Percentiles rank a stretch among this genome's conserved stretches.
These are phyloP conservation scores for Dorcoceras hygrometricum DNA, from an alignment of 257 asterid genomes.

Conservation along the genomic window DNA sequence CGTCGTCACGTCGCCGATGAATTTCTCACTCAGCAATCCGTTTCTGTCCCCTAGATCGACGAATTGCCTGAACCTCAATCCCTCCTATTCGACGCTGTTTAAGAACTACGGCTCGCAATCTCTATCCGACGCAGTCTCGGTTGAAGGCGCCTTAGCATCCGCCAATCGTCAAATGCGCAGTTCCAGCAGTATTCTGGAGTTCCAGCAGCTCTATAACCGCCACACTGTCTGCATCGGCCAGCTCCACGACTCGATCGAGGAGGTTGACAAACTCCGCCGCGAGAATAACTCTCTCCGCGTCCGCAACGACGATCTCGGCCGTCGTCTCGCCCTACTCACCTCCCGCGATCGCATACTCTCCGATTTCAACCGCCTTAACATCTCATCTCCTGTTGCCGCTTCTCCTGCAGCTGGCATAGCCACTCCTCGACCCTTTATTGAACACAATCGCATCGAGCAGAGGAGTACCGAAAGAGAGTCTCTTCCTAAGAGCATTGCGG, in stretches of 20 bases:
- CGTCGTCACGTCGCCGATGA: constrained; percentile 27
- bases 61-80: constrained; percentile 33
- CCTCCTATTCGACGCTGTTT: constrained; percentile 47
- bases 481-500: constrained; percentile 79
- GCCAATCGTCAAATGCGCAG: constrained; percentile 41
- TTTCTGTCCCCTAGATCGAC: constrained; percentile 53
- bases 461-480: constrained; percentile 42
- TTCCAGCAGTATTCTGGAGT: constrained; percentile 51
- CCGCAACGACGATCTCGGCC: constrained; percentile 62
- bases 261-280: constrained; percentile 52
- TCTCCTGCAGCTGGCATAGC: constrained; percentile 23
- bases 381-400: constrained; percentile 31
- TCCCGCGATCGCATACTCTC: constrained; percentile 61
- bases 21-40: constrained; percentile 35
- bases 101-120: constrained; percentile 39
- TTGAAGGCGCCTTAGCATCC: constrained; percentile 35
- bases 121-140: constrained; percentile 42
- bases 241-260: constrained; percentile 52
- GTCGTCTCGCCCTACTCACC: constrained; percentile 52
- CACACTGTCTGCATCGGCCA: constrained; percentile 52
- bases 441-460: constrained; percentile 39
- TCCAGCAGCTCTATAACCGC: constrained; percentile 75
- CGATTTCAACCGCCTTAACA: constrained; percentile 52
- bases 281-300: constrained; percentile 58
- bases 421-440: constrained; percentile 30